These are phyloP conservation scores for Cryphonectria naterciae DNA, from an alignment of 2,329 filamentous ascomycete species.

Conservation along the genomic window DNA sequence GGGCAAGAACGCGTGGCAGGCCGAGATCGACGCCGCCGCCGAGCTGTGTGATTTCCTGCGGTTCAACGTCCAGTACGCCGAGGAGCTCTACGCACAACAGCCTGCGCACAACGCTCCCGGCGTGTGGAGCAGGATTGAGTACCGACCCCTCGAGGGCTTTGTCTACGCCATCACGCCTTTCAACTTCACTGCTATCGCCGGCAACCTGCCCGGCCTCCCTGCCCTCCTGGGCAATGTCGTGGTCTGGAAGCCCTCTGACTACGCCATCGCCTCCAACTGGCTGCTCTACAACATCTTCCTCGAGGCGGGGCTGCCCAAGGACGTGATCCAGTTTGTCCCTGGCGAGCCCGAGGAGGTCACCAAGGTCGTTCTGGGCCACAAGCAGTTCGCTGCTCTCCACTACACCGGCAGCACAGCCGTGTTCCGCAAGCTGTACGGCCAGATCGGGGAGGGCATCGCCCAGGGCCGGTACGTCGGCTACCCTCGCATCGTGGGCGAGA, in stretches of 20 bases:
- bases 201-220: conserved; percentile 81
- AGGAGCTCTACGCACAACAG: conserved; percentile 88
- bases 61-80: conserved; percentile 92
- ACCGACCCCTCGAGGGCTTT: conserved; percentile 90
- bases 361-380: conserved; percentile 73
- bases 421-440: conserved; percentile 85
- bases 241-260: conserved; percentile 94
- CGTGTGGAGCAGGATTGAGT: conserved; percentile 90
- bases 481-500: conserved; percentile 55
- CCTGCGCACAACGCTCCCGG: conserved; percentile 81
- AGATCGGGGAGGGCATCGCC: conserved; percentile 80
- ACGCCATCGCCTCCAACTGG: conserved; percentile 87
- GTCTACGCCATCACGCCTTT: conserved; percentile 94
- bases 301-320: conserved; percentile 85
- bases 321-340: conserved; percentile 92
- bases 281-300: conserved; percentile 87
- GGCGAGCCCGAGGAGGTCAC: conserved; percentile 87
- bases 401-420: conserved; percentile 93
- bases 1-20: conserved; percentile 98
- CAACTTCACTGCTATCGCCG: conserved; percentile 96
- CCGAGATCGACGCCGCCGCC: conserved; percentile 95
- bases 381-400: conserved; percentile 86
- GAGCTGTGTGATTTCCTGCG: conserved; percentile 92
- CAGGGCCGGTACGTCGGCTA: conserved; percentile 84
- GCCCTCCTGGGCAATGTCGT: conserved; percentile 93